Evolutionary conservation across 441 rosid genomes (phyloP).

Genomic region (Adansonia grandidieri): DNA sequence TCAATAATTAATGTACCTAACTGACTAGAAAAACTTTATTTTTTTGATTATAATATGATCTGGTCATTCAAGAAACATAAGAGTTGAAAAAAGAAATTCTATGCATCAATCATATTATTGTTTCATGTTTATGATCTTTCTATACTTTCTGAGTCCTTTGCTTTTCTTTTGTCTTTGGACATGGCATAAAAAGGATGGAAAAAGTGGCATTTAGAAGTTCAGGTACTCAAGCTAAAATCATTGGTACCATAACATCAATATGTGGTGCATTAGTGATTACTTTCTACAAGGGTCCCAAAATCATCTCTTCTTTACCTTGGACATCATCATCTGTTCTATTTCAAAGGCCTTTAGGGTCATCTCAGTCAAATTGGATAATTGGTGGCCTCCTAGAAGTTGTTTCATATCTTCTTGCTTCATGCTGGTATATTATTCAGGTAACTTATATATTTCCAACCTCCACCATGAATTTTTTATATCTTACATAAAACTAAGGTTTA

Average conservation of each 20-base stretch:
- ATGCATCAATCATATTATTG: no score
- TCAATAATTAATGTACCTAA: no score
- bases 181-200: background rate
- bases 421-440: no score
- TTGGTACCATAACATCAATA: background rate
- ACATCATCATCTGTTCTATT: background rate
- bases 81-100: no score
- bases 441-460: background rate
- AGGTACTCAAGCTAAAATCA: background rate
- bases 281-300: background rate
- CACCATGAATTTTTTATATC: no score
- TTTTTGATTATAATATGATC: no score
- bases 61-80: no score
- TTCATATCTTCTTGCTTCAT: no score
- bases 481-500: no score
- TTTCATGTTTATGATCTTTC: no score
- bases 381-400: background rate
- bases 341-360: background rate
- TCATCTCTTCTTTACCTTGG: background rate
- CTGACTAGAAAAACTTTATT: no score
- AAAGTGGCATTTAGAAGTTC: background rate
- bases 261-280: background rate
- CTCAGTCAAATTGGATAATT: background rate
- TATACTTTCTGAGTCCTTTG: no score
- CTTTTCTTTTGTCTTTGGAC: background rate